Percentiles rank a stretch among this genome's conserved stretches.
Conservation (phyloP, 148 eudicot genomes). For the Simmondsia chinensis region DNA sequence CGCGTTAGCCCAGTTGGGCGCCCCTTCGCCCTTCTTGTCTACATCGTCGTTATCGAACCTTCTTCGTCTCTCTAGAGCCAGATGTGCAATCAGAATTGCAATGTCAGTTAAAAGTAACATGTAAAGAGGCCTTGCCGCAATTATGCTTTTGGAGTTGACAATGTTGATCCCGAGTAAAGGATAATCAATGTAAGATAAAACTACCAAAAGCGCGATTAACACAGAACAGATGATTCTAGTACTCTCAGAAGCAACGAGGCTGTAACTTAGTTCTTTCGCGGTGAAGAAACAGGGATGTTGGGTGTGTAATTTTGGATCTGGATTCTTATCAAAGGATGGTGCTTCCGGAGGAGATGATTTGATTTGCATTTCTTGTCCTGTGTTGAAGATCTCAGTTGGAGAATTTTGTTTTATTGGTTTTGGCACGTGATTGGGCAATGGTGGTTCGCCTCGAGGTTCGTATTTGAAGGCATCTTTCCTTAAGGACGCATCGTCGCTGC, state of each 20-base stretch:
- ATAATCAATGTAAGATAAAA: slow-evolving; percentile 18
- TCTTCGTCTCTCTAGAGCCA: slow-evolving; percentile 25
- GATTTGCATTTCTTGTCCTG: neutral
- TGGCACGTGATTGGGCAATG: neutral
- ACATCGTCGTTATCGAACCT: slow-evolving; percentile 7
- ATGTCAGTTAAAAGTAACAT: slow-evolving; percentile 32
- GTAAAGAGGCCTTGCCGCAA: slow-evolving; percentile 36
- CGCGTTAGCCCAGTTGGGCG: slow-evolving; percentile 36
- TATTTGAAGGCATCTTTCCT: neutral
- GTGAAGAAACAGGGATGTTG: slow-evolving; percentile 6
- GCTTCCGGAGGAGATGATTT: neutral
- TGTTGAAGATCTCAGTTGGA: no score
- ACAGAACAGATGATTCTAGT: slow-evolving; percentile 18
- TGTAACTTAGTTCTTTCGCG: slow-evolving; percentile 16
- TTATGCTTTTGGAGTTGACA: slow-evolving; percentile 20
- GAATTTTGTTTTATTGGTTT: no score
- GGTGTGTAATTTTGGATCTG: neutral
- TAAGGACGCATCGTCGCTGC: no score
- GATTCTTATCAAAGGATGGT: neutral
- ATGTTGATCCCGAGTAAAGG: slow-evolving; percentile 23
- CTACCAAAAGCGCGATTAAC: slow-evolving; percentile 20
- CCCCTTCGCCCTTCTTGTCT: slow-evolving; percentile 9
- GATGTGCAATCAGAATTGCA: slow-evolving; percentile 19
- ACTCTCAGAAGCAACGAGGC: slow-evolving; percentile 20
- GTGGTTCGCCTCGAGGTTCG: neutral